phyloP scores from a whole-genome alignment of 2,329 filamentous ascomycete genomes.

The Clarireedia homoeocarpa region DNA sequence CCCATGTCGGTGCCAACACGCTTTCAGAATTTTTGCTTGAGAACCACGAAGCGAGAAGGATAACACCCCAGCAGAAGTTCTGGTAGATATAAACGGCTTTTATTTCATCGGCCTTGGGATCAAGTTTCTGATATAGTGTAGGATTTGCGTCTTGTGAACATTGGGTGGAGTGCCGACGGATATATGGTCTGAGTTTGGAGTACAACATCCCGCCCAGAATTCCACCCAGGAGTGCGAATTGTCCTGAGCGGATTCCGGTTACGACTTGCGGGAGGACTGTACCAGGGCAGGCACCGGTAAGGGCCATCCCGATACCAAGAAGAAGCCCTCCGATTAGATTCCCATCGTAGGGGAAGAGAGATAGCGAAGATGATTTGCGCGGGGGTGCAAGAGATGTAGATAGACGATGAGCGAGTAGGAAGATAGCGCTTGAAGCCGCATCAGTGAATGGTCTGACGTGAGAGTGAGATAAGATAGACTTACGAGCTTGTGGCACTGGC shows the following conservation, averaged over 20 bases:
- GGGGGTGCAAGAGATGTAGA: constrained; percentile 2
- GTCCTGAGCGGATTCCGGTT: constrained; percentile 42
- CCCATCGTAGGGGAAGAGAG: constrained; percentile 51
- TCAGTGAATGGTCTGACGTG: not conserved
- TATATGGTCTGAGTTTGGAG: constrained; percentile 22
- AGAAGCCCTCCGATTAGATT: constrained; percentile 57
- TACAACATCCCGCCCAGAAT: constrained; percentile 45
- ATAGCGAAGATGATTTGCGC: constrained; percentile 7
- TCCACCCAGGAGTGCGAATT: constrained; percentile 46
- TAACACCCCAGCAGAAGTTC: constrained; percentile 13
- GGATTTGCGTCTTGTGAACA: constrained; percentile 2
- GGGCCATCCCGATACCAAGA: constrained; percentile 57
- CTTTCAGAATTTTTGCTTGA: constrained; percentile 3
- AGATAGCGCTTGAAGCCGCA: constrained; percentile 34
- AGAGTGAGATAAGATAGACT: constrained; percentile 24
- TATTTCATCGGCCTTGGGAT: constrained; percentile 1
- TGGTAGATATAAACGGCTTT: constrained; percentile 15
- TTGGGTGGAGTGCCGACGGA: constrained; percentile 2
- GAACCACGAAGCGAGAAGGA: constrained; percentile 7
- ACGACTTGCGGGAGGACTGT: constrained; percentile 55
- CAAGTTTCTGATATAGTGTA: constrained; percentile 17
- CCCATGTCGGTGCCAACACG: constrained; percentile 30
- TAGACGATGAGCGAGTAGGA: constrained; percentile 30
- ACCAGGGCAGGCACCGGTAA: constrained; percentile 58
- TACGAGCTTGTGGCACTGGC: constrained; percentile 56